These are phyloP conservation scores for Conticribra guillardii DNA, from an alignment of 108 stramenopile genomes.

Conservation along the genomic window DNA sequence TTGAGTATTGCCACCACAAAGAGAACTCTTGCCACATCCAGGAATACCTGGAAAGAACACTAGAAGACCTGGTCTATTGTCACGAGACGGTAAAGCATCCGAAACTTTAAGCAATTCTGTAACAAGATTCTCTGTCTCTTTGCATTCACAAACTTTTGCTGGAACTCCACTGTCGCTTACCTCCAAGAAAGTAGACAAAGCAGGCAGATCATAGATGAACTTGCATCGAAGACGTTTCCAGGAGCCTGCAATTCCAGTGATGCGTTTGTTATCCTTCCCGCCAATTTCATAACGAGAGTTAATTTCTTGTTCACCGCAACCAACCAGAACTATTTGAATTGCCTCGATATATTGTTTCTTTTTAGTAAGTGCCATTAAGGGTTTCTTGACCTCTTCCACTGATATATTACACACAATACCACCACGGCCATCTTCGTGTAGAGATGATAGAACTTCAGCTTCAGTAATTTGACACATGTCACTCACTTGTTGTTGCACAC, in stretches of 20 bases:
- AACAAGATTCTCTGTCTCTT: conserved; percentile 12
- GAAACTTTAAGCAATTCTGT: conserved; percentile 12
- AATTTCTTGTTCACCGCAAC: conserved; percentile 40
- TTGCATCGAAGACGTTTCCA: conserved; percentile 45
- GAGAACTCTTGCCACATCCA: conserved; percentile 82
- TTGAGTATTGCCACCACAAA: conserved; percentile 34
- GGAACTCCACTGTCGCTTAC: neutral
- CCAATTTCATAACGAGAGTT: conserved; percentile 6
- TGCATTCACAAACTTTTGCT: neutral
- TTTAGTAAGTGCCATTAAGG: conserved; percentile 16
- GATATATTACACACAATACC: conserved; percentile 6
- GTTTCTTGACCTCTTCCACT: neutral
- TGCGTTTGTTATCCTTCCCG: conserved; percentile 6
- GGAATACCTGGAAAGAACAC: conserved; percentile 85
- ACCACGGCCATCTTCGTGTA: neutral
- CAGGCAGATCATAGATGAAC: conserved; percentile 37
- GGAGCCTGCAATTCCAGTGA: conserved; percentile 34
- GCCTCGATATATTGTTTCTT: conserved; percentile 28
- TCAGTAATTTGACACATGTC: conserved; percentile 8
- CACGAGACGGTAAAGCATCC: neutral
- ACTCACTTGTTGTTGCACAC: neutral
- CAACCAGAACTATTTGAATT: conserved; percentile 44
- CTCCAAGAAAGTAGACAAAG: neutral
- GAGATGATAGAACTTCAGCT: conserved; percentile 2
- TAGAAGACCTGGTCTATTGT: conserved; percentile 56